phyloP scores from a whole-genome alignment of 129 eudicot species.

The Calendula officinalis region DNA sequence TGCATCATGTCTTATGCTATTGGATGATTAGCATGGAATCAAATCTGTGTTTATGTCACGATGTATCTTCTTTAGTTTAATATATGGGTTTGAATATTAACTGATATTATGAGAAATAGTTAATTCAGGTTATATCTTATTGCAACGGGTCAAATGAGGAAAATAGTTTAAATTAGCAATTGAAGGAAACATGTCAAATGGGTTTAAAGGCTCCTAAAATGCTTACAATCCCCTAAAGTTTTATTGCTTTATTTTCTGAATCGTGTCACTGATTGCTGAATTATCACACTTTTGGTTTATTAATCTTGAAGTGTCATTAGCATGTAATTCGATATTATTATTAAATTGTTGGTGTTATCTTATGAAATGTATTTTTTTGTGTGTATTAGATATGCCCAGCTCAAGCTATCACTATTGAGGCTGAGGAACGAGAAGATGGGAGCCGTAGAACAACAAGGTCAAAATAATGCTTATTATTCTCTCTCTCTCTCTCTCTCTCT shows the following conservation, averaged over 20 bases:
- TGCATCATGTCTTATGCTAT: too few species aligned
- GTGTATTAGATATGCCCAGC: slow-evolving; percentile 87
- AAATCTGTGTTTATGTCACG: neutral
- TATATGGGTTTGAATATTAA: neutral
- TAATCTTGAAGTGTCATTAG: neutral
- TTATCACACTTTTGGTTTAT: neutral
- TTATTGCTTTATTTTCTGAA: neutral
- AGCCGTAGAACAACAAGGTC: slow-evolving; percentile 98
- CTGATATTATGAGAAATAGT: neutral
- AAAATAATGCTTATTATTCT: slow-evolving; percentile 12
- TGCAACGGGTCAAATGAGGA: neutral
- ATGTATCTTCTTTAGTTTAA: neutral
- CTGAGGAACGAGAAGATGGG: slow-evolving; percentile 99
- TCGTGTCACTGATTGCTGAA: neutral
- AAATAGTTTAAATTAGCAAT: neutral
- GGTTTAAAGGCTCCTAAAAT: neutral
- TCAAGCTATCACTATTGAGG: slow-evolving; percentile 98
- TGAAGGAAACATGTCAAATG: neutral
- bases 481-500: slow-evolving; percentile 13
- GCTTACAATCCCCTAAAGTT: neutral
- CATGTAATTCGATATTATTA: neutral
- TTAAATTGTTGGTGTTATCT: neutral
- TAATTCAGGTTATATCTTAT: neutral
- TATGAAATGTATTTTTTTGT: neutral
- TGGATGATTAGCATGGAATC: neutral